Base-by-base conservation (phyloP, 495 filamentous ascomycete species). In the Neurospora sp. region DNA sequence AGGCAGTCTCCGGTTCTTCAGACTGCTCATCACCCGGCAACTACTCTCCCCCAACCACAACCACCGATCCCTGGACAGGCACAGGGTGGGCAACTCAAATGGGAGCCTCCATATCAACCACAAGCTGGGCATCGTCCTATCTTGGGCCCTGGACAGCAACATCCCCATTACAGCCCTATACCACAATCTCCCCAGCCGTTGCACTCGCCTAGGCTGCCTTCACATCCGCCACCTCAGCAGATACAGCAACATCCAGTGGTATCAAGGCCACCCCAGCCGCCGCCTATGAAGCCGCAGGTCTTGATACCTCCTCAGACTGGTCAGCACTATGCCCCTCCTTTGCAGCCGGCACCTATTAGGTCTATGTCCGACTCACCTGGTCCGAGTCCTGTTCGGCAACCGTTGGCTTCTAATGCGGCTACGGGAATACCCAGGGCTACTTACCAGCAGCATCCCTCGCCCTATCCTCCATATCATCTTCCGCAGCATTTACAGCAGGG, bases 101-200 rank as follows among this genome's bases (percentile, higher is more conserved):
- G 85, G 85, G 86, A 88, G 72, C 83, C 82, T 8, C 84, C 80
- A 9, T 88, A 87, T 70, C 85, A 85, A 70, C 82, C 79, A 66
- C 72, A 74, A 53, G 69, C 72, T 10, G 53, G 53, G 3, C 53
- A 66, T 66, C 53, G 53, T 37, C 22, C 53, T 66, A 66, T 35
- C 14, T 9, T 66, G 53, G 27, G 53, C 53, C 53, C 59, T 40
- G 70, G 41, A 59, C 79, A 71, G 69, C 80, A 79, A 68, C 80
- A 76, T 22, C 72, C 72, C 5, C 41, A 20, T 71, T 78, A 73
- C 68, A 75, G 69, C 42, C 73, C 72, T 73, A 69, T 74, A 10
- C 22, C 69, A 41, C 69, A 75, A 61, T 72, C 79, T 40, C 22
- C 53, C 14, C 78, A 76, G 27, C 61, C 74, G 12, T 77, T 72